phyloP scores from a whole-genome alignment of 768 basidiomycete species.

The Termitomyces sp. region DNA sequence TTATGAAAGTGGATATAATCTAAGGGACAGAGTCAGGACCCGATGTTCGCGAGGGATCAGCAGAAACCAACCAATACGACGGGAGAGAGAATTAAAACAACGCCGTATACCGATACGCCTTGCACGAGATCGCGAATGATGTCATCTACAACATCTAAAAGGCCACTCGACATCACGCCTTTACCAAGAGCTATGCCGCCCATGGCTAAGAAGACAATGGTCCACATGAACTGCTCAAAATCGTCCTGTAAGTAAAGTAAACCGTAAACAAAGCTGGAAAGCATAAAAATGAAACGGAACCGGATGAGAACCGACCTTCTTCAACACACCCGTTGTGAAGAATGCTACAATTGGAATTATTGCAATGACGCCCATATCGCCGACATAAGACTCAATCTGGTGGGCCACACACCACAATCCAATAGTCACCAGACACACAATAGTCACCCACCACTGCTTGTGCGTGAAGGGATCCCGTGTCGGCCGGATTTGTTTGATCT shows the following conservation, averaged over 20 bases:
- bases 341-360: constrained; percentile 90
- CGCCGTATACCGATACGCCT: constrained; percentile 59
- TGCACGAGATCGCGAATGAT: constrained; percentile 55
- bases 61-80: constrained; percentile 56
- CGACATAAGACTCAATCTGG: constrained; percentile 66
- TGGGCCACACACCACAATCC: constrained; percentile 87
- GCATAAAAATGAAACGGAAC: constrained; percentile 1
- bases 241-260: constrained; percentile 57
- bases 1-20: constrained; percentile 93
- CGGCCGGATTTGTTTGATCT: constrained; percentile 81
- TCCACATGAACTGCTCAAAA: constrained; percentile 93
- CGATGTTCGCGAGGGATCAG: constrained; percentile 3
- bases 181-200: constrained; percentile 96
- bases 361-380: constrained; percentile 98
- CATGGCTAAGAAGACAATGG: constrained; percentile 95
- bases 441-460: constrained; percentile 88
- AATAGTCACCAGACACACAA: constrained; percentile 83
- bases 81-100: constrained; percentile 66
- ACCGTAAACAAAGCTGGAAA: neutral
- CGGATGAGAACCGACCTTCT: constrained; percentile 59
- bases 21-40: constrained; percentile 19
- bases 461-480: constrained; percentile 75
- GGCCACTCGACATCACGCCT: constrained; percentile 85
- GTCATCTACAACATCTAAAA: constrained; percentile 73
- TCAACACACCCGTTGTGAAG: constrained; percentile 88